Percentiles rank a stretch among this genome's conserved stretches.
Conservation (phyloP, 257 asterid genomes). For the Plantago ovata region DNA sequence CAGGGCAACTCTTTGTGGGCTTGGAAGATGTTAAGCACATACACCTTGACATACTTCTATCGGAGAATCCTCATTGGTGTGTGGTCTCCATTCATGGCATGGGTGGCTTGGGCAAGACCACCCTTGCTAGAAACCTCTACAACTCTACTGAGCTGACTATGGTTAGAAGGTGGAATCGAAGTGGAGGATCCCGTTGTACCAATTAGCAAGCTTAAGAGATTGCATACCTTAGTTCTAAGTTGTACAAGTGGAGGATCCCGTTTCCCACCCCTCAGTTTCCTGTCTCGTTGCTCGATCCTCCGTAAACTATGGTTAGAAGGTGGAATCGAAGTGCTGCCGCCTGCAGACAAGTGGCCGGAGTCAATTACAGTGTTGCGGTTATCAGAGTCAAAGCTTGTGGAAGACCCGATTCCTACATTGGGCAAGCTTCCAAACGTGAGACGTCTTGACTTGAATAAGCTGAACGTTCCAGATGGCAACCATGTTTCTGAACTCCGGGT, state of each 20-base stretch:
- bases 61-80: neutral
- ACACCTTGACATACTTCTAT: neutral
- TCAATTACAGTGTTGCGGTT: neutral
- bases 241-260: too few species aligned
- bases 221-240: neutral
- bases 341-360: neutral
- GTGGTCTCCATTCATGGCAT: neutral
- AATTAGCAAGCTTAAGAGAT: conserved; percentile 1
- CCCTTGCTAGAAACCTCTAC: neutral
- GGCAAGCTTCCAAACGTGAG: conserved; percentile 5
- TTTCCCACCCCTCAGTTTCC: neutral
- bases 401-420: neutral
- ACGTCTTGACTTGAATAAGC: too few species aligned
- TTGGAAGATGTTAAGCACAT: neutral
- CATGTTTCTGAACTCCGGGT: too few species aligned
- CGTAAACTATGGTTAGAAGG: neutral
- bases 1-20: neutral
- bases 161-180: neutral
- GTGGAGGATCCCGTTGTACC: neutral
- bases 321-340: neutral
- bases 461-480: too few species aligned
- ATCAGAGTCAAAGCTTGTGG: neutral
- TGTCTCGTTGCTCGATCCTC: neutral
- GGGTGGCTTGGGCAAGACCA: conserved; percentile 1
- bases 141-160: neutral